Conservation (phyloP, 805 yeast species). For the Debaryomyces maramus region DNA sequence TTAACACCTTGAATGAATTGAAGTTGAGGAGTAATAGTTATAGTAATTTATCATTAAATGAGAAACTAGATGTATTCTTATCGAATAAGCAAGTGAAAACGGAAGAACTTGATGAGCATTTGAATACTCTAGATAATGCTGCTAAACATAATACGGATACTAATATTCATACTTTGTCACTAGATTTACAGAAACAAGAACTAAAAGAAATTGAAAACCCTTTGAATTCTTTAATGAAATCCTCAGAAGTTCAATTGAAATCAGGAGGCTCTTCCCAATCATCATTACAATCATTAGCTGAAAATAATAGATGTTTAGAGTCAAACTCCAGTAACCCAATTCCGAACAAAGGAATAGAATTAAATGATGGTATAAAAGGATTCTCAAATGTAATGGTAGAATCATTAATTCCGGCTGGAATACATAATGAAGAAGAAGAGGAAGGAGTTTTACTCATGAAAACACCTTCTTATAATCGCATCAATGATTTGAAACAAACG, state of each 20-base stretch:
- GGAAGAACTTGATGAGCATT: constrained; percentile 32
- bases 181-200: constrained; percentile 20
- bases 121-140: constrained; percentile 28
- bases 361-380: constrained; percentile 46
- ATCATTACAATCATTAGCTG: constrained; percentile 36
- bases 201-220: constrained; percentile 28
- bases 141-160: constrained; percentile 25
- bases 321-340: constrained; percentile 13
- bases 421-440: constrained; percentile 11
- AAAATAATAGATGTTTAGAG: constrained; percentile 28
- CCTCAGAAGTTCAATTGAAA: constrained; percentile 24
- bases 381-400: constrained; percentile 39
- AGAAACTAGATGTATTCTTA: constrained; percentile 46
- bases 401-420: constrained; percentile 26
- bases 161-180: constrained; percentile 37
- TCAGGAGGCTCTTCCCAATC: constrained; percentile 42
- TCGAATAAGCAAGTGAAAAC: constrained; percentile 15
- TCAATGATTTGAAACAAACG: background rate
- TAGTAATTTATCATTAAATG: constrained; percentile 39
- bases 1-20: constrained; percentile 14
- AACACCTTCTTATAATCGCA: background rate
- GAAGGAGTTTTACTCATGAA: constrained; percentile 8
- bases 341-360: constrained; percentile 28
- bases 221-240: constrained; percentile 27
- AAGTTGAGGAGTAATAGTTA: constrained; percentile 24